Evolutionary conservation across 1,284 basidiomycete species (phyloP), one percentile per base, ranked within the genome.

Genomic region (Cryptococcus sp.): DNA sequence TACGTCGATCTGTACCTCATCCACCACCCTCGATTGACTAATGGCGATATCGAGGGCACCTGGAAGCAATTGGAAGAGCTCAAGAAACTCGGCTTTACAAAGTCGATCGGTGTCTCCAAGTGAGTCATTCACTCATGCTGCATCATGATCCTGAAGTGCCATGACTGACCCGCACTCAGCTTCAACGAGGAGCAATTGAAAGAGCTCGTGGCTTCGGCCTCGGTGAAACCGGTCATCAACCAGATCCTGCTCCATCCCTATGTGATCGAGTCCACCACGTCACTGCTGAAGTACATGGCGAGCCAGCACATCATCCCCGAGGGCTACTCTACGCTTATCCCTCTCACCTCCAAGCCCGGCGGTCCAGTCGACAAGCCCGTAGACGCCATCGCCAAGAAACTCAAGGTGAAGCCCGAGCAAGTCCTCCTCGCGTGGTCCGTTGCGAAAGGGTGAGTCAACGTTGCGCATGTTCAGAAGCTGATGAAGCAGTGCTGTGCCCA

Each of bases 101-200:
- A 84, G 85, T 87, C 84, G 62, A 87, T 89, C 55, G 88, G 88
- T n/a, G 85, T 90, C 22, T 87, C 85, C 74, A 90, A 90, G 74
- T 74, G 54, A 57, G 74, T 65, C 6, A 19, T 15, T 45, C 42
- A 10, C 22, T n/a, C n/a, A n/a, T n/a, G n/a, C n/a, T n/a, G n/a
- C 25, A 20, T 48, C 25, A 16, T 22, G 11, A n/a, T 20, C 6
- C 3, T 39, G 31, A 22, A 4, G 15, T 17, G 5, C 7, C 10
- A 5, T 3, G 23, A 6, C 44, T 39, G 22, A 59, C 13, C 6
- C 19, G 13, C 17, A 5, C 1, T 13, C 47, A 76, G 74, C 77
- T 89, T 87, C 71, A 74, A 77, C n/a, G 78, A 86, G 23, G 70
- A 80, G 3, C 80, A 86, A 44, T 80, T 89, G 41, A 78, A 85